phyloP scores from a whole-genome alignment of 2,329 filamentous ascomycete species.

The Cladophialophora exuberans region DNA sequence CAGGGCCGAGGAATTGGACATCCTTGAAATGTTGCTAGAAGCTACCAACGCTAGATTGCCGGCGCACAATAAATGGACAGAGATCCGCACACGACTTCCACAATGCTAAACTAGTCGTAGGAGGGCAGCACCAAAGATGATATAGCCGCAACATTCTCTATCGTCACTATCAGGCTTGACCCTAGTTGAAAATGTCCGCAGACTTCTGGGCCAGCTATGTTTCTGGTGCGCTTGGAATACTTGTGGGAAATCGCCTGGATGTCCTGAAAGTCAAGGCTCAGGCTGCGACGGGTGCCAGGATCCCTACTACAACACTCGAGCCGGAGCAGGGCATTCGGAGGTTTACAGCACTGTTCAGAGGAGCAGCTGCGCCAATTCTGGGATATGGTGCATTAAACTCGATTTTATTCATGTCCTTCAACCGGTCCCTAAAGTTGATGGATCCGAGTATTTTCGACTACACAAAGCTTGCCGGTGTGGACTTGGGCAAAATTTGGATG shows the following conservation, averaged over 20 bases:
- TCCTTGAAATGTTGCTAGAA: no score
- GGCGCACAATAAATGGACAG: no score
- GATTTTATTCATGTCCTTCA: constrained; percentile 87
- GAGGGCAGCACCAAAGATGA: no score
- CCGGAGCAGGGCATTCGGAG: constrained; percentile 10
- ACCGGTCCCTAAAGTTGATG: constrained; percentile 73
- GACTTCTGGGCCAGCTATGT: constrained; percentile 95
- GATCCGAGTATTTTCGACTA: constrained; percentile 47
- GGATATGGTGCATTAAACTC: constrained; percentile 92
- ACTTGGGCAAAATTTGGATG: constrained; percentile 70
- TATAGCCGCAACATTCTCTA: background rate
- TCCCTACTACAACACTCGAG: background rate
- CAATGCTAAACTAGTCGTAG: no score
- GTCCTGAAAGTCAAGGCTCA: constrained; percentile 81
- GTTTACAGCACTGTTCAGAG: constrained; percentile 45
- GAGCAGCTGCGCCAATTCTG: constrained; percentile 81
- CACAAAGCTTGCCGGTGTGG: constrained; percentile 47
- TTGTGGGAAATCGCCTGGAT: constrained; percentile 86
- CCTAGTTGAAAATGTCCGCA: constrained; percentile 66
- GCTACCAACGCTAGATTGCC: no score
- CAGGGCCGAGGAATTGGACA: no score
- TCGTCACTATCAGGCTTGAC: background rate
- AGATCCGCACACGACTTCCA: no score
- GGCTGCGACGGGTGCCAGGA: constrained; percentile 51
- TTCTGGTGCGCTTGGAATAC: constrained; percentile 80